Percentiles rank a stretch among this genome's conserved stretches.
Evolutionary conservation across 371 early-diverging fungal species (phyloP).

Genomic region (Rhizopus sp.): DNA sequence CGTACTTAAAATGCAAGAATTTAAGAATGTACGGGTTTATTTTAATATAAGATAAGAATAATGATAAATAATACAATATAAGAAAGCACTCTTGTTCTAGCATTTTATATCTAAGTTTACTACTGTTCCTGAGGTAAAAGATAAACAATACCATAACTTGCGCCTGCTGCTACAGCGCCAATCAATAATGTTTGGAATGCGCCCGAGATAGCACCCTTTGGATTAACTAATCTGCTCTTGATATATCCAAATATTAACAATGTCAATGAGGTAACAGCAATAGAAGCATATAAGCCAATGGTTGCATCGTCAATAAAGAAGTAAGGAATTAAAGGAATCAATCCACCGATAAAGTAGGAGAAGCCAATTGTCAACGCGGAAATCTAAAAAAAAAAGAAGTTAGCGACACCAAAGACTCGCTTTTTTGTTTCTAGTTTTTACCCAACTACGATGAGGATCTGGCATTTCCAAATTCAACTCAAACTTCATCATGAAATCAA

Average conservation of each 20-base stretch:
- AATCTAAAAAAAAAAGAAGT: constrained; percentile 32
- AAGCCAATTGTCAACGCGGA: constrained; percentile 69
- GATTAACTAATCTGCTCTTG: constrained; percentile 60
- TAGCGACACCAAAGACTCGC: neutral
- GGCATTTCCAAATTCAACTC: constrained; percentile 70
- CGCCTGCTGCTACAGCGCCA: constrained; percentile 66
- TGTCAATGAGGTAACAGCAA: constrained; percentile 58
- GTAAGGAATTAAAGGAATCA: constrained; percentile 74
- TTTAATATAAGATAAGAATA: too few species aligned
- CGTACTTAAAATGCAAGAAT: too few species aligned
- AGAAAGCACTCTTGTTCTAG: too few species aligned
- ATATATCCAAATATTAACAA: constrained; percentile 67
- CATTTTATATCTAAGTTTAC: neutral
- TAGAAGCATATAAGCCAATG: constrained; percentile 56
- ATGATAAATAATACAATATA: too few species aligned
- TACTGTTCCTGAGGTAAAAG: constrained; percentile 35
- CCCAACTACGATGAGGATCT: constrained; percentile 61
- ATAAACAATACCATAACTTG: constrained; percentile 49
- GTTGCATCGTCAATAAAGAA: constrained; percentile 50
- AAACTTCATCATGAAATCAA: constrained; percentile 82
- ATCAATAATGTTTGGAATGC: constrained; percentile 65
- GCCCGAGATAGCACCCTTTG: constrained; percentile 46
- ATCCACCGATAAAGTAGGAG: constrained; percentile 71
- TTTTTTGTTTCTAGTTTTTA: constrained; percentile 20
- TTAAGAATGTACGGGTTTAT: too few species aligned